These are phyloP conservation scores for Tylopilus sp. DNA, from an alignment of 768 basidiomycete genomes.

Conservation along the genomic window DNA sequence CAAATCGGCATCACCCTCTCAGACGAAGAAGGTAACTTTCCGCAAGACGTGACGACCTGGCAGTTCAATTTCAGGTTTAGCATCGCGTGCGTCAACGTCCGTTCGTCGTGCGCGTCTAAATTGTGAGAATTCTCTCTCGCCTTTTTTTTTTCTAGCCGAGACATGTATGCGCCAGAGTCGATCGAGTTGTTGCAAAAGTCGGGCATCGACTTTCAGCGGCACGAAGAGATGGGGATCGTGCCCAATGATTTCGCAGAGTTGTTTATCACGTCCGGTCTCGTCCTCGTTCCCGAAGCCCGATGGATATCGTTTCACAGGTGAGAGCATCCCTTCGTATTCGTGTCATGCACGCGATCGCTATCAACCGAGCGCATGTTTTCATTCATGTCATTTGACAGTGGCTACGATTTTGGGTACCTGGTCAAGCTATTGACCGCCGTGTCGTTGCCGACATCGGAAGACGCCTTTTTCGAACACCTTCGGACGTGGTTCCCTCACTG, in stretches of 20 bases:
- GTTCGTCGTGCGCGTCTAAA: background rate
- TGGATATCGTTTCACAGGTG: conserved; percentile 99
- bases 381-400: conserved; percentile 47
- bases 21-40: conserved; percentile 90
- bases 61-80: conserved; percentile 99
- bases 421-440: conserved; percentile 87
- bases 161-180: conserved; percentile 98
- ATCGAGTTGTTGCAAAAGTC: conserved; percentile 93
- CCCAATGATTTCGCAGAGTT: conserved; percentile 96
- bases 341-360: background rate
- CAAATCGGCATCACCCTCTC: conserved; percentile 95
- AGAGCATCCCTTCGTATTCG: conserved; percentile 20
- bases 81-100: conserved; percentile 58
- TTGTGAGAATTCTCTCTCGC: background rate
- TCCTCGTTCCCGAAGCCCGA: conserved; percentile 80
- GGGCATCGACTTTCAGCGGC: conserved; percentile 92
- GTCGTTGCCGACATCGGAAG: conserved; percentile 85
- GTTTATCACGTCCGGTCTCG: conserved; percentile 94
- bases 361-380: background rate
- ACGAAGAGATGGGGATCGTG: conserved; percentile 87
- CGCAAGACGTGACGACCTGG: conserved; percentile 92
- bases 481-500: conserved; percentile 92
- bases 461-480: conserved; percentile 84
- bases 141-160: conserved; percentile 60
- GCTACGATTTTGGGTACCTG: conserved; percentile 99